Evolutionary conservation across 2,329 filamentous ascomycete genomes (phyloP).

Genomic region (Trichoderma pleuroti): DNA sequence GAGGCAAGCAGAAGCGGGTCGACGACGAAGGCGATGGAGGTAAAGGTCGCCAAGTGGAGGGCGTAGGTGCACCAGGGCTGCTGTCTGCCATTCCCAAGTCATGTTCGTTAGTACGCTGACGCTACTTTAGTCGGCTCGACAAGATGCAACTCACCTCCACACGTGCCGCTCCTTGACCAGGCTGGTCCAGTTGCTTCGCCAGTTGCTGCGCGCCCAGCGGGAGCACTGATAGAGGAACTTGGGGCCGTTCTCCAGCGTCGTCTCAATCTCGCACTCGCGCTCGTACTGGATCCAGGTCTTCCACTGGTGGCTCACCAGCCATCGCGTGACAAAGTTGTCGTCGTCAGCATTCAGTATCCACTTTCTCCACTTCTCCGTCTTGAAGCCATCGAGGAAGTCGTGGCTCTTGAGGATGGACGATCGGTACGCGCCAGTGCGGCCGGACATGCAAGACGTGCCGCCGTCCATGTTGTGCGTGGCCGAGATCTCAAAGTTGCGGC

Average conservation of each 20-base stretch:
- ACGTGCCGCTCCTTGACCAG: slow-evolving; percentile 79
- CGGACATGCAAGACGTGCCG: slow-evolving; percentile 94
- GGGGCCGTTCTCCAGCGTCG: slow-evolving; percentile 81
- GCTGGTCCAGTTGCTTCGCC: slow-evolving; percentile 94
- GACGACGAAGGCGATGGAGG: slow-evolving; percentile 76
- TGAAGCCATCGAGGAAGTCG: slow-evolving; percentile 83
- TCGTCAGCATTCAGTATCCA: slow-evolving; percentile 94
- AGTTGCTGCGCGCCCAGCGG: slow-evolving; percentile 94
- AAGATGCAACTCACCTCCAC: slow-evolving; percentile 82
- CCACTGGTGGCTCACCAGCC: slow-evolving; percentile 89
- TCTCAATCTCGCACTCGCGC: slow-evolving; percentile 84
- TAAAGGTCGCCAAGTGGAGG: slow-evolving; percentile 87
- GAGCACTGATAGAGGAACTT: slow-evolving; percentile 93
- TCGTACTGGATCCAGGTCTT: slow-evolving; percentile 96
- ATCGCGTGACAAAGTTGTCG: slow-evolving; percentile 96
- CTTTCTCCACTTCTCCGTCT: slow-evolving; percentile 82
- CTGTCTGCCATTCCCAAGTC: slow-evolving; percentile 53
- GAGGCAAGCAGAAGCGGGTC: slow-evolving; percentile 71
- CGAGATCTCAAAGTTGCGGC: slow-evolving; percentile 94
- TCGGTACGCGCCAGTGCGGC: slow-evolving; percentile 87
- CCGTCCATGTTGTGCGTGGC: slow-evolving; percentile 94
- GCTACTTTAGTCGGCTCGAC: slow-evolving; percentile 18
- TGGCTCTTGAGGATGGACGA: slow-evolving; percentile 82
- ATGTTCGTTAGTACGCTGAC: slow-evolving; percentile 25
- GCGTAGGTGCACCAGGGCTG: slow-evolving; percentile 94